Base-by-base conservation (phyloP, 148 eudicot species). In the Nepenthes gracilis region DNA sequence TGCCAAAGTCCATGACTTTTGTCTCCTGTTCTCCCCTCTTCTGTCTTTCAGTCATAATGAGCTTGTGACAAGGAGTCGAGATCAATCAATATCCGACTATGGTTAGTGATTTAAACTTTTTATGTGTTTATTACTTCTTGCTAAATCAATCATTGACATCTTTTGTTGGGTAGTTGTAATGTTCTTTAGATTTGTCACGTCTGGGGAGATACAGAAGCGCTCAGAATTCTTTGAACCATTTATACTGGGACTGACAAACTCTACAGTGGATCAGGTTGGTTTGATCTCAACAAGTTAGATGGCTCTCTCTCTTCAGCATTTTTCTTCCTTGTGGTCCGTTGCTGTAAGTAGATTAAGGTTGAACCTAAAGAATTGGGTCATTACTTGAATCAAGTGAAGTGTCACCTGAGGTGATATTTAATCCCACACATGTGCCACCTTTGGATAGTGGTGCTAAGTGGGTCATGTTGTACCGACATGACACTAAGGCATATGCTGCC, bases 121-220 rank as follows among this genome's bases (percentile, higher is more conserved):
- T 47, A 33, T 52, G 12, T 54, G 33, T 15, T 63, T 33, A 33
- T 23, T 62, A 47, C 12, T 64, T 48, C 48, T 47, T n/a, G 53
- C 54, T 62, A 14, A 48, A 62, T 49, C 50, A 8, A 43, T 12
- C 43, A 47, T 68, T 85, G 53, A 82, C 57, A 12, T 59, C 5
- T 10, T 64, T 70, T 76, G 60, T 79, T 72, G 64, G 61, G 60
- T 68, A 93, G 98, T 88, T 64, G 98, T 93, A 32, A 93, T 93
- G 98, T 93, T 88, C 81, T 88, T 93, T 77, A 84, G 98, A 79
- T 88, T 93, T 66, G 86, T 93, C 59, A 84, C 98, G 12, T 88
- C 98, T 65, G 98, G 98, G 7, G 96, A 93, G 80, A 82, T 93
- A 59, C 78, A 75, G 54, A 85, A 76, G 61, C 87, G 96, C 40